Base-by-base conservation (phyloP, 306 rosid genomes). In the Cucurbita pepo region DNA sequence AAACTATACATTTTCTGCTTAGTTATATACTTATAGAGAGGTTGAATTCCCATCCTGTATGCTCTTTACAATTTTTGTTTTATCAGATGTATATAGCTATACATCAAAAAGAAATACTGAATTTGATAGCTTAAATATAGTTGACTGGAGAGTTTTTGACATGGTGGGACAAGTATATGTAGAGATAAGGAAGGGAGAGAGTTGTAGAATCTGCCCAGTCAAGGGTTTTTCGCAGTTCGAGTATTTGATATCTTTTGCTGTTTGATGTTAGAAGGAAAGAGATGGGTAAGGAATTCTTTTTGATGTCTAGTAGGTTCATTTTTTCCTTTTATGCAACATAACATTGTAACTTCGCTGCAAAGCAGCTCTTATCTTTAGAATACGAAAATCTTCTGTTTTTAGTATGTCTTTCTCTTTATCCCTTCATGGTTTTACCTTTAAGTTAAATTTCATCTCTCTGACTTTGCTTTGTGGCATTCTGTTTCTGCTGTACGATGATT, bases 311-410 rank as follows among this genome's bases (percentile, higher is more conserved):
- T 47, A 67, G 73, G 36, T 44, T 65, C 10, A 19, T 41, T 65
- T 65, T 65, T 65, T 11, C 37, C 72, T 19, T 43, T 19, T 41
- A 44, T 65, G 72, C 56, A 44, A 67, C 47, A 22, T 67, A 67
- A 67, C 73, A 11, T 67, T 47, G 73, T 45, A 67, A 67, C 56
- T 67, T 67, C 43, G 15, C 73, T 67, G 56, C 56, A 50, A 45
- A 47, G 73, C 56, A 67, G 73, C 43, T 67, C 21, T 67, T 47
- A 44, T 67, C 73, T 56, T 67, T 67, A 22, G 47, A 14, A 45
- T 19, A 47, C 7, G 56, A 67, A 67, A 14, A 22, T 44, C 56
- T 19, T 47, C 18, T 45, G 53, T 45, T 66, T 66, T 66, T 66
- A 45, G 40, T 21, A 45, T 22, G 55, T 19, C 18, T 66, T 0